phyloP scores from a whole-genome alignment of 495 filamentous ascomycete genomes.

The Podospora tetraspora region DNA sequence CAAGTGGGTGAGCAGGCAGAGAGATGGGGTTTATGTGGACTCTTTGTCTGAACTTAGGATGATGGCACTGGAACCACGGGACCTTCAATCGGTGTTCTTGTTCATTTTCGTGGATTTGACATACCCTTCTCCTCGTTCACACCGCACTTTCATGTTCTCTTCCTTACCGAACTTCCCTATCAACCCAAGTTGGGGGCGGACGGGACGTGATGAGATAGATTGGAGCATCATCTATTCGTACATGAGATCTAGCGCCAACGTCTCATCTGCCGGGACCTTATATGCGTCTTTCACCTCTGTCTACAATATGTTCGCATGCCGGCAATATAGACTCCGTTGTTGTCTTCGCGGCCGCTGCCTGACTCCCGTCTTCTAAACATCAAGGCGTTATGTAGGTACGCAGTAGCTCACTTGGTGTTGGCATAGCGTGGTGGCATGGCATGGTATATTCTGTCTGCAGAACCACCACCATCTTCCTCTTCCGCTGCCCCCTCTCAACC shows the following conservation, averaged over 20 bases:
- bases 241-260: background rate
- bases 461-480: too few species aligned
- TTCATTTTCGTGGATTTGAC: too few species aligned
- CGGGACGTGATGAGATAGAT: background rate
- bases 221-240: background rate
- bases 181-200: background rate
- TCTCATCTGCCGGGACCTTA: background rate
- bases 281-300: background rate
- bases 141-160: background rate
- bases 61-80: too few species aligned
- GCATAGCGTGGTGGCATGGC: background rate
- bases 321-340: background rate
- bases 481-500: too few species aligned
- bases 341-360: background rate
- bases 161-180: background rate
- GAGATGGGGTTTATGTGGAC: too few species aligned
- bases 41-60: too few species aligned
- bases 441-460: background rate
- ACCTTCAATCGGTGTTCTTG: too few species aligned
- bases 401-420: background rate
- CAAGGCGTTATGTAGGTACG: background rate
- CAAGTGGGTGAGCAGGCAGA: background rate
- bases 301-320: background rate
- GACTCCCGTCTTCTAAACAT: background rate
- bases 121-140: too few species aligned